Conservation (phyloP, 768 basidiomycete species). For the Rhodotorula paludigena region DNA sequence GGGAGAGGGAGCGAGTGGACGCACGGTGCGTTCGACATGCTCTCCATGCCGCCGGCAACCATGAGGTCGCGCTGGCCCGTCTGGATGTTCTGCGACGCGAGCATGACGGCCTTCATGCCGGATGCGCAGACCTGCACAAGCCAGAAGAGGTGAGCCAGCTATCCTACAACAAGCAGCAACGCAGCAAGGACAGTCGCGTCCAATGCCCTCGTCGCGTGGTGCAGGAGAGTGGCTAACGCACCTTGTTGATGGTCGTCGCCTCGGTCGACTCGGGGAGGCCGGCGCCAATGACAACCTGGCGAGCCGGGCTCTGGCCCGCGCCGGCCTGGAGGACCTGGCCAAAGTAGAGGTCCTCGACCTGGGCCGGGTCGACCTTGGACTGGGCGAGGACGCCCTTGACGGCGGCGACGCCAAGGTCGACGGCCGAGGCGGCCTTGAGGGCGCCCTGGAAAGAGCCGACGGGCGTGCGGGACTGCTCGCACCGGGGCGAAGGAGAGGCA, state of each 20-base stretch:
- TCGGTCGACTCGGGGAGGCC: conserved; percentile 80
- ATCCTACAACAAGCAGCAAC: not conserved
- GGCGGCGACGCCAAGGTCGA: conserved; percentile 80
- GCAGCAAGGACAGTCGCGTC: too few relatives aligned
- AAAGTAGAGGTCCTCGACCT: conserved; percentile 92
- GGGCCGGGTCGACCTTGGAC: conserved; percentile 69
- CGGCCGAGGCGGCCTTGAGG: conserved; percentile 80
- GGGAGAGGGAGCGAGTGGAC: conserved; percentile 47
- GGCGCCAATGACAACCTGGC: conserved; percentile 89
- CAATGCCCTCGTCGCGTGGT: too few relatives aligned
- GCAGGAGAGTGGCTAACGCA: too few relatives aligned
- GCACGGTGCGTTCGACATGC: conserved; percentile 98
- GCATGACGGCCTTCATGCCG: conserved; percentile 90
- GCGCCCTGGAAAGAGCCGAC: conserved; percentile 86
- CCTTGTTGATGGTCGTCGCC: conserved; percentile 97
- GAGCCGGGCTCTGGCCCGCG: conserved; percentile 94
- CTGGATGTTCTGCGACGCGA: conserved; percentile 84
- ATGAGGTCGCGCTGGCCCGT: conserved; percentile 79
- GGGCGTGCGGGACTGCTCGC: conserved; percentile 62
- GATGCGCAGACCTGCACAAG: conserved; percentile 73
- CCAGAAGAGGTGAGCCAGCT: not conserved
- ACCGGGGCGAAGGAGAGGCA: not conserved
- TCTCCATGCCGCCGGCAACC: conserved; percentile 96
- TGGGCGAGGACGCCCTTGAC: conserved; percentile 84
- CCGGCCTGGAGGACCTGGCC: conserved; percentile 98